Conservation (phyloP, 1,284 basidiomycete genomes). For the Tilletia walkeri region DNA sequence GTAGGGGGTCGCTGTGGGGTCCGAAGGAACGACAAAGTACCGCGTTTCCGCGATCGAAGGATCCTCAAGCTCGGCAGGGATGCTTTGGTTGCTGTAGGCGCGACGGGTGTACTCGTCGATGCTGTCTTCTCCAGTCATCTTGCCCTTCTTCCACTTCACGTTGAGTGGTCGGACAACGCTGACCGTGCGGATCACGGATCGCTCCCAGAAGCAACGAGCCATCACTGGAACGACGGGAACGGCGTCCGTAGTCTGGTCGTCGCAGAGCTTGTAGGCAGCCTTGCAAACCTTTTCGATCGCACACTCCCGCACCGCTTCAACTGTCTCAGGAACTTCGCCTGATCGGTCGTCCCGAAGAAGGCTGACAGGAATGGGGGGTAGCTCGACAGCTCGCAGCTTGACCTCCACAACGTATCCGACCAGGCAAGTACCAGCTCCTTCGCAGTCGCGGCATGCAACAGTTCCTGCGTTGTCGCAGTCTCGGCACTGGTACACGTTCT, state of each 20-base stretch:
- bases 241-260: slow-evolving; percentile 20
- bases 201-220: slow-evolving; percentile 41
- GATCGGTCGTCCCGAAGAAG: slow-evolving; percentile 20
- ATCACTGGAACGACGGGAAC: slow-evolving; percentile 35
- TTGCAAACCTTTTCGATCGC: slow-evolving; percentile 11
- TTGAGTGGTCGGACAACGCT: slow-evolving; percentile 12
- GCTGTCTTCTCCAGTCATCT: slow-evolving; percentile 14
- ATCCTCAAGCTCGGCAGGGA: slow-evolving; percentile 2
- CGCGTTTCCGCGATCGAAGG: slow-evolving; percentile 4
- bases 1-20: slow-evolving; percentile 13
- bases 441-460: slow-evolving; percentile 34
- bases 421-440: slow-evolving; percentile 33
- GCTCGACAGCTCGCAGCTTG: slow-evolving; percentile 37
- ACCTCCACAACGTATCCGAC: slow-evolving; percentile 42
- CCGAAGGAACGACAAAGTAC: slow-evolving; percentile 13
- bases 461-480: slow-evolving; percentile 31
- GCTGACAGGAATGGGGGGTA: slow-evolving; percentile 35
- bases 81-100: slow-evolving; percentile 12
- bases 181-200: slow-evolving; percentile 13
- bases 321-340: slow-evolving; percentile 28
- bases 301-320: slow-evolving; percentile 19
- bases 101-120: slow-evolving; percentile 17
- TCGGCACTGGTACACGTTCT: slow-evolving; percentile 37
- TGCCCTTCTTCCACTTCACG: slow-evolving; percentile 19
- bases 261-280: slow-evolving; percentile 34